Evolutionary conservation across 148 eudicot genomes (phyloP).

Genomic region (Rhododendron simsii): DNA sequence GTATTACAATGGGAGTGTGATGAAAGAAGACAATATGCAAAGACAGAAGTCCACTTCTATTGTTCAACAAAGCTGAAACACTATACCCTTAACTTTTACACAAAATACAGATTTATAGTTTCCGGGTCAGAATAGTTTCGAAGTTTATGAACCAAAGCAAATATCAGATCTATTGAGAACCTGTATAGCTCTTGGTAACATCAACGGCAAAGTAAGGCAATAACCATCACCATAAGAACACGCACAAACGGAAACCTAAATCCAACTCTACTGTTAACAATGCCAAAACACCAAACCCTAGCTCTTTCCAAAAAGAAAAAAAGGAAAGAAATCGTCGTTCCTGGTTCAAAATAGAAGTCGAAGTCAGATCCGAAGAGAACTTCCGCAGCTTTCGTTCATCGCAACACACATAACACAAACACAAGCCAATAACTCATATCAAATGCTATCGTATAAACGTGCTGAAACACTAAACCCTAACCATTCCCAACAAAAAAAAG

Average conservation of each 20-base stretch:
- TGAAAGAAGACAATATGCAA: background rate
- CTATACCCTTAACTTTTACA: background rate
- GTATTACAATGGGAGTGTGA: too few relatives aligned
- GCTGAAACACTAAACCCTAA: background rate
- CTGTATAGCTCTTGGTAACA: background rate
- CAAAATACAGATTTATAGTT: background rate
- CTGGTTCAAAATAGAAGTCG: background rate
- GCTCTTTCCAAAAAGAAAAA: background rate
- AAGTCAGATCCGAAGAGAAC: background rate
- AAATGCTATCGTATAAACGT: background rate
- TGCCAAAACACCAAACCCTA: background rate
- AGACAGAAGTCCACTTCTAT: background rate
- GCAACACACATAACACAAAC: background rate
- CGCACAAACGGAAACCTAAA: background rate
- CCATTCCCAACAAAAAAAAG: background rate
- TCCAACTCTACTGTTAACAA: background rate
- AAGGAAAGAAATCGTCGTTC: background rate
- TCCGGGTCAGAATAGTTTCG: background rate
- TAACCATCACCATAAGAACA: background rate
- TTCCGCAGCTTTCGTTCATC: background rate
- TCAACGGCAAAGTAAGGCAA: background rate
- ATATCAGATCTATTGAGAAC: background rate
- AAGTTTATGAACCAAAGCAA: background rate
- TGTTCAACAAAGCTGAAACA: background rate
- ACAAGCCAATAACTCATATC: background rate